These are phyloP conservation scores for Venturiaceae sp. DNA, from an alignment of 2,329 filamentous ascomycete genomes.

Conservation along the genomic window DNA sequence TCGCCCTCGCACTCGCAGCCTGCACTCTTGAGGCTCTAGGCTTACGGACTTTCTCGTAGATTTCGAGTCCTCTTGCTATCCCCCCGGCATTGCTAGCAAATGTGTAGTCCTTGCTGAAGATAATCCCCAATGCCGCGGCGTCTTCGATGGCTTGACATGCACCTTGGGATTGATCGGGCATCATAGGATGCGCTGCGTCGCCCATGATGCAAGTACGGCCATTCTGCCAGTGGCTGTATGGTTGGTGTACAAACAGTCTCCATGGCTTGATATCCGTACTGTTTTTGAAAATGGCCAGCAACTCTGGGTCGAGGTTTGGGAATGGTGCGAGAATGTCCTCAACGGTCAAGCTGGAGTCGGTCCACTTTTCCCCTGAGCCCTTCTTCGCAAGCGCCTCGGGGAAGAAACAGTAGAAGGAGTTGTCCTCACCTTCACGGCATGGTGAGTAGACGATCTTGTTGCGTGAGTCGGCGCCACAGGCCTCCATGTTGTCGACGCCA, in stretches of 20 bases:
- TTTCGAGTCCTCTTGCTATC: conserved; percentile 19
- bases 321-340: conserved; percentile 53
- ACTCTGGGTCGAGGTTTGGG: conserved; percentile 48
- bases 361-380: conserved; percentile 52
- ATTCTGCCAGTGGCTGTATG: conserved; percentile 49
- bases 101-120: conserved; percentile 44
- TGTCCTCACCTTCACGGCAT: conserved; percentile 54
- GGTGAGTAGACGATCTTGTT: conserved; percentile 64
- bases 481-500: conserved; percentile 38
- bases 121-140: conserved; percentile 50
- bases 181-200: conserved; percentile 60
- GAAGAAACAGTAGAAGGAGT: conserved; percentile 65
- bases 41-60: conserved; percentile 26
- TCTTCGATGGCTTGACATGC: conserved; percentile 62
- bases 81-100: conserved; percentile 15
- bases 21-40: conserved; percentile 28
- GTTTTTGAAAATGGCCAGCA: conserved; percentile 47
- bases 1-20: conserved; percentile 23
- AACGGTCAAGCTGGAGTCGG: conserved; percentile 45
- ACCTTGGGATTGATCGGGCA: conserved; percentile 61
- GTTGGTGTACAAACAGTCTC: conserved; percentile 55
- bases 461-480: conserved; percentile 30
- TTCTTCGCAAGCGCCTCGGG: conserved; percentile 40
- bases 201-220: conserved; percentile 48
- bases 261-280: conserved; percentile 55